Base-by-base conservation (phyloP, 306 rosid genomes). In the peach (Prunus persica) region DNA sequence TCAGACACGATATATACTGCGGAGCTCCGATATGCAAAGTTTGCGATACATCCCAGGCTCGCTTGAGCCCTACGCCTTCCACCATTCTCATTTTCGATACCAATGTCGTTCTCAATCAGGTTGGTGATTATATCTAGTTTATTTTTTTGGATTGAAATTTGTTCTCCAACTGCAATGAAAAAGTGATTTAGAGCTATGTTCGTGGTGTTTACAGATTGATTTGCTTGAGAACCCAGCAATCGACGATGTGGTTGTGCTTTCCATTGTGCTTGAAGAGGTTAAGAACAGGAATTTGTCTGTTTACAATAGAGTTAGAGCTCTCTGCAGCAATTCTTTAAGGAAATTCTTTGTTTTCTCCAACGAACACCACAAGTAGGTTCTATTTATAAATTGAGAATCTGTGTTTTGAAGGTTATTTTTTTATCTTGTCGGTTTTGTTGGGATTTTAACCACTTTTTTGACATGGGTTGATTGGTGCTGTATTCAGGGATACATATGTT, bases 61-160 rank as follows among this genome's bases (percentile, higher is more conserved):
- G 97, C 50, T 80, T 96, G 72, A 66, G 86, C 73, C 76, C 79
- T 19, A 79, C 89, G 8, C 70, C 97, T 73, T 87, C 96, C 54
- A 87, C 88, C 19, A 86, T 92, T 81, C 96, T 96, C 67, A 80
- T 96, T 46, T 60, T 91, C 11, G 99, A 96, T 78, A 96, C 99
- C 66, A 96, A 96, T 82, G 99, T 91, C 41, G 97, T 92, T 79
- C 97, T 96, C 82, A 81, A 80, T 54, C 98, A 93, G 97, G 98
- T 89, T 45, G 11, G 15, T 52, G 11, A 47, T 62, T 5, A 6
- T 38, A 10, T 24, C 30, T 27, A 24, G 5, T 64, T 27, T 12
- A 5, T 60, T 6, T 60, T 0, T 2, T 13, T 61, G 8, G 8
- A 3, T 61, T 58, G 61, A 32, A 61, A 24, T 18, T 15, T 24